Percentiles rank a stretch among this genome's conserved stretches.
Evolutionary conservation across 2,329 filamentous ascomycete genomes (phyloP).

Genomic region (Neonectria faginata): DNA sequence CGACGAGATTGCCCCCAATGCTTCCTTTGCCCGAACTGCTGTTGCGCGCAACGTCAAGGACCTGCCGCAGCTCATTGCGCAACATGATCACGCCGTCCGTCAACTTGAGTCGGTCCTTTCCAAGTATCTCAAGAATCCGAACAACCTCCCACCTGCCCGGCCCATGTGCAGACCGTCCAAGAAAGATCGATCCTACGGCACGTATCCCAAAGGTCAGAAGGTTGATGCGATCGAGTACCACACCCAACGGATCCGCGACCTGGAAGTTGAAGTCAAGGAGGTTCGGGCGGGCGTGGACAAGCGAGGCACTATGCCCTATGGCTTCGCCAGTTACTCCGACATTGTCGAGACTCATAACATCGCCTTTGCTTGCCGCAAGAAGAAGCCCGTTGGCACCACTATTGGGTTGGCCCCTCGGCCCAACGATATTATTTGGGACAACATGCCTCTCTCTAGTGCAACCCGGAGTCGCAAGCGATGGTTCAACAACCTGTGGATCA

Average conservation of each 20-base stretch:
- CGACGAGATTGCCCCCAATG: constrained; percentile 81
- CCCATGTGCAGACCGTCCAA: constrained; percentile 85
- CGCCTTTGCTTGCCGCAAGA: constrained; percentile 83
- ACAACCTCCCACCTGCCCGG: constrained; percentile 79
- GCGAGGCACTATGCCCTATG: constrained; percentile 88
- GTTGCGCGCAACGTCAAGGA: constrained; percentile 94
- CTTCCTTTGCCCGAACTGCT: constrained; percentile 81
- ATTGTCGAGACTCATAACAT: constrained; percentile 90
- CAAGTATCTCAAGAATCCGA: constrained; percentile 90
- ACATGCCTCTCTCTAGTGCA: constrained; percentile 78
- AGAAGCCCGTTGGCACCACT: constrained; percentile 82
- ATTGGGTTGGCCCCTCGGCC: constrained; percentile 85
- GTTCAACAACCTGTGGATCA: constrained; percentile 87
- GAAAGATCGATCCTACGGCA: constrained; percentile 75
- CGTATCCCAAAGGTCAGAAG: constrained; percentile 76
- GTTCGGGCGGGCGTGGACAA: constrained; percentile 86
- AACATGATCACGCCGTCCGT: constrained; percentile 84
- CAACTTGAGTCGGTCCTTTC: constrained; percentile 86
- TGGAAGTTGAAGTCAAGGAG: constrained; percentile 87
- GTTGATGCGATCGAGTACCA: constrained; percentile 96
- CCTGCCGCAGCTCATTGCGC: constrained; percentile 83
- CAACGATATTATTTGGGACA: constrained; percentile 96
- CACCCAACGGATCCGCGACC: constrained; percentile 82
- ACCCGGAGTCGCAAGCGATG: constrained; percentile 78
- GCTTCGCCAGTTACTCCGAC: constrained; percentile 92